Conservation (phyloP, 495 filamentous ascomycete species). For the Immersiella caudata region DNA sequence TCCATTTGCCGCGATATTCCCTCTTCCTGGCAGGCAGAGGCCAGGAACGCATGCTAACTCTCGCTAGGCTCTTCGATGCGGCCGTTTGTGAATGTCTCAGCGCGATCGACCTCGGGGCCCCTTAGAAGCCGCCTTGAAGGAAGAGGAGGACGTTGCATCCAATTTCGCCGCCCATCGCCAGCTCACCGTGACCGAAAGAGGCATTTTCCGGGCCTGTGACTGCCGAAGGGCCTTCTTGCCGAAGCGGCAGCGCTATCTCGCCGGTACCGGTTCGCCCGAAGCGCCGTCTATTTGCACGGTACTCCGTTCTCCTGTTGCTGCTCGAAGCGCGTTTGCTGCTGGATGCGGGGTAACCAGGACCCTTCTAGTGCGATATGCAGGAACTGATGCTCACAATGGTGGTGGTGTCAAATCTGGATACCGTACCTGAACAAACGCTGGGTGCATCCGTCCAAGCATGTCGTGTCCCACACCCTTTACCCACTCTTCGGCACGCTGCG, state of each 20-base stretch:
- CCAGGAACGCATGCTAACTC: not conserved
- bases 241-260: not conserved
- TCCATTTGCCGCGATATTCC: not conserved
- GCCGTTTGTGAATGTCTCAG: not conserved
- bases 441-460: not conserved
- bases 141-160: not conserved
- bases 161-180: slow-evolving; percentile 1
- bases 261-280: slow-evolving; percentile 1
- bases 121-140: too few relatives aligned
- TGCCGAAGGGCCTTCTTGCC: not conserved
- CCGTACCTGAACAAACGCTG: slow-evolving; percentile 1
- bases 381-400: not conserved
- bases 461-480: not conserved
- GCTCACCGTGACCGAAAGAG: slow-evolving; percentile 15
- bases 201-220: slow-evolving; percentile 15
- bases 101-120: not conserved
- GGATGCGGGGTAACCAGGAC: slow-evolving; percentile 4
- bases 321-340: not conserved
- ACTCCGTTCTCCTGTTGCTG: too few relatives aligned
- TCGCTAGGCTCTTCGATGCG: not conserved
- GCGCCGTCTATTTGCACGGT: not conserved
- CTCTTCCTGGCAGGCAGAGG: not conserved
- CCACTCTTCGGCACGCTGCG: slow-evolving; percentile 4
- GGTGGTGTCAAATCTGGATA: slow-evolving; percentile 15
- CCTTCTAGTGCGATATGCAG: not conserved